Base-by-base conservation (phyloP, 768 basidiomycete species). In the Leccinum arenicola region DNA sequence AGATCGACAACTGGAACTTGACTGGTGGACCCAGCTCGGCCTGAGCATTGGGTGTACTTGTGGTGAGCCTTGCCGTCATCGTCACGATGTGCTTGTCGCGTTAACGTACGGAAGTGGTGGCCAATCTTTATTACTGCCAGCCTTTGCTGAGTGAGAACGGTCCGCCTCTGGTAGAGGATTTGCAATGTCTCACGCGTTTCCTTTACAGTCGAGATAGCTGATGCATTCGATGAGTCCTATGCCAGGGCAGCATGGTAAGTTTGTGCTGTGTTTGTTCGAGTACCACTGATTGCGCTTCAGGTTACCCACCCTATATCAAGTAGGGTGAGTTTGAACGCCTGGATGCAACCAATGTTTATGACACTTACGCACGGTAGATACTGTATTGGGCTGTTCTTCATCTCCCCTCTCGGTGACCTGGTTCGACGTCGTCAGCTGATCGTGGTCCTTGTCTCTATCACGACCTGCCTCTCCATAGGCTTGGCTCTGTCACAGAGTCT, bases 61-160 rank as follows among this genome's bases (percentile, higher is more conserved):
- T 66, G 70, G 77, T 77, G 57, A 66, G 77, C 29, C 43, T 33
- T 62, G 53, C 59, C 45, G 47, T 57, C 10, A 49, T 54, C 3
- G 27, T 59, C 29, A 54, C 35, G 56, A 58, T 56, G 29, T n/a
- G 1, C 2, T 5, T 0, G 27, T 49, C 29, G 19, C n/a, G 9
- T 23, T 66, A 17, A 61, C 57, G 7, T 19, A 2, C 7, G 4
- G 14, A 54, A 73, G 73, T 64, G 50, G 84, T 84, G 29, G 81
- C 84, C 27, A 93, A 93, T 68, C 73, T 94, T 52, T 93, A 92
- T 68, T 94, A 93, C 60, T 88, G 86, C 61, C 89, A 91, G 73
- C 91, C 91, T 8, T 73, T 93, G 59, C 75, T 93, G 10, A 88
- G 90, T 84, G 66, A 66, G 80, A 74, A 63, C 10, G 1, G 14